Conservation (phyloP, 768 basidiomycete genomes). For the Tulasnella sp. region DNA sequence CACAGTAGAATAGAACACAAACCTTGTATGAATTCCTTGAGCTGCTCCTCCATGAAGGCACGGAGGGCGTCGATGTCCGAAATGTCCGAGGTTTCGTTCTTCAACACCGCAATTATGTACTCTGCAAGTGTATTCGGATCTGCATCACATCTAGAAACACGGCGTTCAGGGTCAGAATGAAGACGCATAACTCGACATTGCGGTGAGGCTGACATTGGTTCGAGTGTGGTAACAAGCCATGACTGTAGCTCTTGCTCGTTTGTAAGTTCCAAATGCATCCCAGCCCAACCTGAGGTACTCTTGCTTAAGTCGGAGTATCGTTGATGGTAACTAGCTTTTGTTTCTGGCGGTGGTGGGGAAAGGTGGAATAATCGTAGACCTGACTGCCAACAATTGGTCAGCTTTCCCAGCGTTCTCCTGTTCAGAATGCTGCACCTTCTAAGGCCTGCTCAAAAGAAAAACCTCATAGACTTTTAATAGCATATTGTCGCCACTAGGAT, state of each 20-base stretch:
- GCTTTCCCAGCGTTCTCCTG: conserved; percentile 12
- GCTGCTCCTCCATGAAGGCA: conserved; percentile 66
- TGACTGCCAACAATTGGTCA: conserved; percentile 11
- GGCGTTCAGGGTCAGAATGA: not conserved
- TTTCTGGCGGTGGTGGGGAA: not conserved
- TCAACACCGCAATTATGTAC: conserved; percentile 89
- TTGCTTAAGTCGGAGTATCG: not conserved
- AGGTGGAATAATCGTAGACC: not conserved
- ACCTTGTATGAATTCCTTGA: conserved; percentile 91
- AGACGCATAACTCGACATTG: conserved; percentile 23
- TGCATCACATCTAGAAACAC: conserved; percentile 75
- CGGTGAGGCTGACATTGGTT: conserved; percentile 69
- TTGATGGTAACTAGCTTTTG: not conserved
- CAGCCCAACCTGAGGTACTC: not conserved
- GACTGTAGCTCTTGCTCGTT: conserved; percentile 63
- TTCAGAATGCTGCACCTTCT: not conserved
- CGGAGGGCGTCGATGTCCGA: conserved; percentile 78
- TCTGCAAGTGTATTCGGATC: conserved; percentile 91
- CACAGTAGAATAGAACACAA: not conserved
- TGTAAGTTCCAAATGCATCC: conserved; percentile 32
- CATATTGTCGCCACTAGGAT: not conserved
- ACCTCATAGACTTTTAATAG: too few species aligned
- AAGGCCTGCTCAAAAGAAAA: not conserved
- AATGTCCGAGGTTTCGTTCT: conserved; percentile 56
- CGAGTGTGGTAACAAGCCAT: conserved; percentile 85